phyloP scores from a whole-genome alignment of 306 rosid genomes.

The Rosa lucieae region DNA sequence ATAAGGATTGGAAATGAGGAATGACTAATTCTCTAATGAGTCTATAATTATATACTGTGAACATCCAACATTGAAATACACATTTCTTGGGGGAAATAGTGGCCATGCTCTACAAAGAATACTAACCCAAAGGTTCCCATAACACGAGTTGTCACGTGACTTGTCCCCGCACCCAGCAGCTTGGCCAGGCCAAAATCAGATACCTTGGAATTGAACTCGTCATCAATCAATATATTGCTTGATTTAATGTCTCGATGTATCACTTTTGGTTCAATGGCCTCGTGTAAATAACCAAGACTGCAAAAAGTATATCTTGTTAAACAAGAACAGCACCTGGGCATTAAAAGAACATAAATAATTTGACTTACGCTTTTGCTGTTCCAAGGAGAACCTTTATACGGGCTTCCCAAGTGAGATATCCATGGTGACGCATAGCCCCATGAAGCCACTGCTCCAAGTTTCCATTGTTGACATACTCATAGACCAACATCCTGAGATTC shows the following conservation, averaged over 20 bases:
- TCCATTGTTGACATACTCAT: constrained; percentile 93
- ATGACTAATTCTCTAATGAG: not conserved
- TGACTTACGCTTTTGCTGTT: constrained; percentile 93
- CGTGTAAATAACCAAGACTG: constrained; percentile 90
- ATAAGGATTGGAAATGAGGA: constrained; percentile 2
- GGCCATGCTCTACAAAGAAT: constrained; percentile 13
- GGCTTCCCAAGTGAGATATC: constrained; percentile 97
- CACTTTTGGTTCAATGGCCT: constrained; percentile 96
- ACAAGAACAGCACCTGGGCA: constrained; percentile 16
- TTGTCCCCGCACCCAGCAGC: constrained; percentile 85
- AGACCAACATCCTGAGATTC: constrained; percentile 73
- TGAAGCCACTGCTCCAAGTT: constrained; percentile 98
- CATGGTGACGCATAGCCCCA: constrained; percentile 94
- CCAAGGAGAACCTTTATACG: constrained; percentile 88
- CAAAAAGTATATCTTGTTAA: constrained; percentile 35
- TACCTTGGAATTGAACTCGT: constrained; percentile 90
- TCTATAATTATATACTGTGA: not conserved
- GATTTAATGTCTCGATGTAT: constrained; percentile 90
- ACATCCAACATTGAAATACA: constrained; percentile 1
- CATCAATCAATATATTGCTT: constrained; percentile 88
- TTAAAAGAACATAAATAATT: not conserved
- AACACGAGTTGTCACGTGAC: constrained; percentile 92
- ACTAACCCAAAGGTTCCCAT: constrained; percentile 98
- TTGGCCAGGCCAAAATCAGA: constrained; percentile 96
- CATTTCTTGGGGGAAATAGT: constrained; percentile 14